phyloP scores from a whole-genome alignment of 1,284 basidiomycete genomes.

The Tilletia walkeri region DNA sequence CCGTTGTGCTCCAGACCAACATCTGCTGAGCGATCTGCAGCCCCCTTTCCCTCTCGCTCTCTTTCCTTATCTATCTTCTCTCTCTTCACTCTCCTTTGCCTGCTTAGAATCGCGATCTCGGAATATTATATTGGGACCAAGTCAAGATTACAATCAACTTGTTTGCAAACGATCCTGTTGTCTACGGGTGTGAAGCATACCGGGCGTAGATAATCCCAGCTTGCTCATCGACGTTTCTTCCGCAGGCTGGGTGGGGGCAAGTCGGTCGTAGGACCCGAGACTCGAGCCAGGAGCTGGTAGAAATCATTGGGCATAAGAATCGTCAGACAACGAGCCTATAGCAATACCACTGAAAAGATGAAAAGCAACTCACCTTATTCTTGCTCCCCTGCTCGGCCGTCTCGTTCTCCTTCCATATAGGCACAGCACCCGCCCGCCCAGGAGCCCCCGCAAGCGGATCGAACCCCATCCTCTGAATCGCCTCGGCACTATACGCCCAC shows the following conservation, averaged over 20 bases:
- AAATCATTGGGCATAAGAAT: not conserved
- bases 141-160: no score
- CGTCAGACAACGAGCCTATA: not conserved
- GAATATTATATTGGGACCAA: no score
- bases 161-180: no score
- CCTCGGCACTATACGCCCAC: slow-evolving; percentile 20
- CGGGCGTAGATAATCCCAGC: no score
- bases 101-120: no score
- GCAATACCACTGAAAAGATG: not conserved
- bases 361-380: not conserved
- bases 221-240: not conserved
- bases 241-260: not conserved
- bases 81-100: no score
- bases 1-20: slow-evolving; percentile 61
- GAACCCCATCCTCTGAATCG: slow-evolving; percentile 25
- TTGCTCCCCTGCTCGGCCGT: not conserved
- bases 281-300: not conserved
- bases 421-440: slow-evolving; percentile 11
- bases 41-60: no score
- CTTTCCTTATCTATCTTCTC: no score
- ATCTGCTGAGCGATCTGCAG: slow-evolving; percentile 57
- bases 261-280: not conserved
- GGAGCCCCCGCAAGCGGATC: slow-evolving; percentile 23
- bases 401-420: slow-evolving; percentile 16
- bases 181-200: no score